phyloP scores from a whole-genome alignment of 1,284 basidiomycete genomes.

The Retiboletus flavoniger region DNA sequence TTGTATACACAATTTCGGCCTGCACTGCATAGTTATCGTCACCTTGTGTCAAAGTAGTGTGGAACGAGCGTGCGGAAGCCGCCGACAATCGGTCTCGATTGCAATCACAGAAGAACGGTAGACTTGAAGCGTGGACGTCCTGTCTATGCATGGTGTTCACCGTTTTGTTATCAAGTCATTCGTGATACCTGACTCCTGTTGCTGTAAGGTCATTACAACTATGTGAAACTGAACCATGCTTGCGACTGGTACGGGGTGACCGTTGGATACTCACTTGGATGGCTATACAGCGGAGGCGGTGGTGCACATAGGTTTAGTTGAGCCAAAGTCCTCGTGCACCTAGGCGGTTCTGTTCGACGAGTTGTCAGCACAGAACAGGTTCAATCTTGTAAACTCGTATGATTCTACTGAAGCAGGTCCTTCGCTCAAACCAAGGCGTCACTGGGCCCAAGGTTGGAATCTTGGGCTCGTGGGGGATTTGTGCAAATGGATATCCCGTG shows the following conservation, averaged over 20 bases:
- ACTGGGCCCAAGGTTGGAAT: conserved; percentile 3
- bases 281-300: background rate
- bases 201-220: background rate
- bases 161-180: background rate
- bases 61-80: background rate
- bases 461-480: conserved; percentile 4
- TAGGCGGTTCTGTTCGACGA: background rate
- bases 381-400: background rate
- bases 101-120: background rate
- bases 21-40: conserved; percentile 5
- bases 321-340: background rate
- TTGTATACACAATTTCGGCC: conserved; percentile 7
- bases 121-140: background rate
- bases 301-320: background rate
- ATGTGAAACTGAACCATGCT: background rate
- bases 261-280: background rate
- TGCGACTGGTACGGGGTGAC: background rate
- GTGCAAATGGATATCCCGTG: conserved; percentile 9
- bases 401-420: background rate
- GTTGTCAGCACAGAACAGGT: background rate
- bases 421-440: background rate
- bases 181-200: background rate
- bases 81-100: background rate
- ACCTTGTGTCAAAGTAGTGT: background rate
- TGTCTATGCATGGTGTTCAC: background rate